Evolutionary conservation across 2,329 filamentous ascomycete genomes (phyloP), one percentile per base, ranked within the genome.

Genomic region (Pseudopithomyces maydicus): DNA sequence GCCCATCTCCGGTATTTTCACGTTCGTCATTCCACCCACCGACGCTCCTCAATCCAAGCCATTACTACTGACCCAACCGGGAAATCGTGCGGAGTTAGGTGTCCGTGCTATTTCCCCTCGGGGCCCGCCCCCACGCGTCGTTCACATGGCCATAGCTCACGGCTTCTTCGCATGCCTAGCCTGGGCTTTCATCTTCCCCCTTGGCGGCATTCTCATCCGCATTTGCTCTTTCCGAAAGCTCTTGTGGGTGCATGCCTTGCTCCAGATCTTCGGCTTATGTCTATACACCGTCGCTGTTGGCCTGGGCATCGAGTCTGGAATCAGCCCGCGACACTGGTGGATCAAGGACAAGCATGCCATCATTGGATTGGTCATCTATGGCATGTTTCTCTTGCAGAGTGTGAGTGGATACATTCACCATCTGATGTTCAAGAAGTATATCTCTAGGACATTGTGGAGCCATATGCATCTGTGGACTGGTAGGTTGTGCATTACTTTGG

Each of bases 391-490:
- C 10, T 82, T 88, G 61, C 82, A 85, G 61, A 83, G 83, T 0
- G 69, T 79, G 1, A 75, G 84, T 32, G 84, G 84, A 2, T 61
- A 79, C 10, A 56, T 83, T 2, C 84, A 86, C 57, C 84, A 86
- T 63, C 62, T 74, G 8, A 68, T 79, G 57, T 85, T 78, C 69
- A 79, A 79, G 52, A 80, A 78, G 58, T 76, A 77, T 5, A 74
- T 74, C 6, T 69, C 74, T 3, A 78, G 80, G 38, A 80, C 78
- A 1, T 54, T 77, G 11, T 80, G 78, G 68, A 81, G 80, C 0
- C 77, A 81, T 57, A 75, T 73, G 2, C 84, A 86, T 66, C 73
- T 84, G 26, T 86, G 84, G 84, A 71, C 84, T 19, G 84, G 84
- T 10, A 75, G 84, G 1, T 66, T 77, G 22, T 73, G 80, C 26